Evolutionary conservation across 2,329 filamentous ascomycete genomes (phyloP), one percentile per base, ranked within the genome.

Genomic region (Scedosporium apiospermum): DNA sequence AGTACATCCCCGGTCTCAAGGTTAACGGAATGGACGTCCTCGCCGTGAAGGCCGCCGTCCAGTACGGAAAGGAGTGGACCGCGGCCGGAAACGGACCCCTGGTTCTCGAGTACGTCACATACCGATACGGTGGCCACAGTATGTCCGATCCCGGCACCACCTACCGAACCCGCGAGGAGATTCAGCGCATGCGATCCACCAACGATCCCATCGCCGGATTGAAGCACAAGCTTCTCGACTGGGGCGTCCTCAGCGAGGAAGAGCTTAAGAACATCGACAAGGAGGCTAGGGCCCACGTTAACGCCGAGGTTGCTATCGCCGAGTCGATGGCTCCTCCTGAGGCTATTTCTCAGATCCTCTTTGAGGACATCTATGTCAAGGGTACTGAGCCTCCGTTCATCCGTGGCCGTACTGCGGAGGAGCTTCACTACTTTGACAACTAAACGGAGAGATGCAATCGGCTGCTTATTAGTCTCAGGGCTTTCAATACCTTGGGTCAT

Each of bases 121-220:
- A 99, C 88, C 88, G 95, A 73, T 99, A 99, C 78, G 95, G 95
- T 76, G 95, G 95, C 69, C 95, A 99, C 88, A 97, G 92, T 80
- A 99, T 99, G 95, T 98, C 93, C 74, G 95, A 99, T 78, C 95
- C 95, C 64, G 95, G 95, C 77, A 99, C 95, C 77, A 98, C 95
- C 71, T 99, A 99, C 89, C 89, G 93, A 77, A 97, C 93, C 70
- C 92, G 95, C 79, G 95, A 99, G 83, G 95, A 99, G 82, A 96
- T 99, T 74, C 93, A 97, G 84, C 93, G 93, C 78, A 99, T 99
- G 95, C 91, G 95, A 73, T 96, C 90, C 71, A 99, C 95, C 80
- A 91, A 98, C 80, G 95, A 99, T 80, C 92, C 95, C 69, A 99
- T 99, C 73, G 92, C 93, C 71, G 95, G 95, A 65, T 87, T 99